Evolutionary conservation across 1,284 basidiomycete species (phyloP), one percentile per base, ranked within the genome.

Genomic region (Moesziomyces sp.): DNA sequence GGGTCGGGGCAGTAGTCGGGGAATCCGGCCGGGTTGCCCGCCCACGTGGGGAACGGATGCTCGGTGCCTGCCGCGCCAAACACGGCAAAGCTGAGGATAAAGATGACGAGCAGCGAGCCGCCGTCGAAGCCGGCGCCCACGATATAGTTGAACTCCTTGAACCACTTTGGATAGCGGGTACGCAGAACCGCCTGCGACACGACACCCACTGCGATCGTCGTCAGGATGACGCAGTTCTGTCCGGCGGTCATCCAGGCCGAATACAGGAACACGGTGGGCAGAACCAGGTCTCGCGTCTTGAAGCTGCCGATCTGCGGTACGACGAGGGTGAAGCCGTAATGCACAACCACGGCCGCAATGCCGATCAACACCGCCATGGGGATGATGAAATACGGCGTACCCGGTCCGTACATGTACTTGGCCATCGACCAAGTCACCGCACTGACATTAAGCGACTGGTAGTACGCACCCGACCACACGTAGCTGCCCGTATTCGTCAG

Each of bases 141-240:
- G 57, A 91, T 87, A 77, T 90, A 91, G 83, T 90, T 91, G 84
- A 90, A 90, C 80, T 89, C 88, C 77, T 87, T 85, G 86, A 88
- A 88, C 86, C 86, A 78, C 16, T 85, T 78, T 3, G 89, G 89
- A 66, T 89, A 87, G 59, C 88, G 87, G 47, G 84, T 86, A 53
- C 89, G 85, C n/a, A 90, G 77, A 87, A 88, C 90, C 3, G 88
- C 78, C 75, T 90, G 89, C 4, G 89, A 89, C 18, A 87, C 78
- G 42, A 90, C 58, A 0, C 89, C 90, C 46, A 89, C 86, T 38
- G 89, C 81, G 74, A 90, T 86, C 49, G 84, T 85, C 3, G 87
- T 87, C 11, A 85, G 85, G 38, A 88, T 83, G 4, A 86, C 84
- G 4, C 89, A 90, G 78, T 87, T 90, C 59, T 89, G 86, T 19